Conservation (phyloP, 768 basidiomycete species). For the Cyclocybe cylindracea region DNA sequence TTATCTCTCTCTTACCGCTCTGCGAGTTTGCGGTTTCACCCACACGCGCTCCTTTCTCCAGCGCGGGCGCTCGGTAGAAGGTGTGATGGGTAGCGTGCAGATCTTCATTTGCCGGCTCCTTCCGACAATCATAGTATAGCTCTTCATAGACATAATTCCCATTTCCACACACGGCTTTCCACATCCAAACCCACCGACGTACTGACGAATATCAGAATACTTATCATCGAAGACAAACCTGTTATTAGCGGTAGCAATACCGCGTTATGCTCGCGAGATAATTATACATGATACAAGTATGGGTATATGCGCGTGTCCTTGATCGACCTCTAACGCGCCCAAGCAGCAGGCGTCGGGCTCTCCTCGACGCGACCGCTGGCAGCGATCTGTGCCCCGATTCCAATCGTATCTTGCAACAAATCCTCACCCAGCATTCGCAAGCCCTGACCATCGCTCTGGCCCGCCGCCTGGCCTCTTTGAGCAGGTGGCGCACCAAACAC, state of each 20-base stretch:
- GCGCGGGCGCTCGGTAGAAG: background rate
- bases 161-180: too few relatives aligned
- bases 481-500: constrained; percentile 69
- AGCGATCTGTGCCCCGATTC: constrained; percentile 54
- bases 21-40: background rate
- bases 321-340: constrained; percentile 17
- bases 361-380: constrained; percentile 54
- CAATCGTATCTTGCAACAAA: constrained; percentile 63
- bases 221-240: background rate
- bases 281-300: background rate
- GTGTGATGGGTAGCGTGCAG: too few relatives aligned
- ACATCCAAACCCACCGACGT: too few relatives aligned
- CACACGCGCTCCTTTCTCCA: background rate
- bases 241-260: too few relatives aligned
- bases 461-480: constrained; percentile 34
- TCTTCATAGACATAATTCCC: too few relatives aligned
- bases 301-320: background rate
- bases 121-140: too few relatives aligned
- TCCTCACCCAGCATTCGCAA: constrained; percentile 65
- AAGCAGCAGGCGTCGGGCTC: constrained; percentile 62
- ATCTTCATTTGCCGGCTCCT: too few relatives aligned
- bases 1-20: background rate
- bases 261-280: too few relatives aligned
- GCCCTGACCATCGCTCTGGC: constrained; percentile 27
- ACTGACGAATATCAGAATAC: background rate